phyloP scores from a whole-genome alignment of 2,329 filamentous ascomycete species.

The Talaromyces atroroseus region DNA sequence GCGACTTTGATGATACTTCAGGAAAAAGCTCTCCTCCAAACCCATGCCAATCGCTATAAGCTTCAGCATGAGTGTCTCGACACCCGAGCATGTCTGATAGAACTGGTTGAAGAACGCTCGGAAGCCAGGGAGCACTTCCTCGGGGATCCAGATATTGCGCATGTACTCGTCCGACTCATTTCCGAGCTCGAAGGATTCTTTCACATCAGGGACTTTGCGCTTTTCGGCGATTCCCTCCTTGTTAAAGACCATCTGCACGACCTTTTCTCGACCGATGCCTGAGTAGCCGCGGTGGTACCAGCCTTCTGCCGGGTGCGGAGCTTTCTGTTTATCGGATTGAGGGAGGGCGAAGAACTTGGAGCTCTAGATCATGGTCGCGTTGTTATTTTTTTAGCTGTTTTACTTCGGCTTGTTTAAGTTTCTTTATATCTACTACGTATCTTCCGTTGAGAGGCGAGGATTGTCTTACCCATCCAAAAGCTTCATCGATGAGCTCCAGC shows the following conservation, averaged over 20 bases:
- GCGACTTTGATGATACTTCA: constrained; percentile 61
- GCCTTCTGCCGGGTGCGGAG: constrained; percentile 49
- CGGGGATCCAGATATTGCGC: constrained; percentile 73
- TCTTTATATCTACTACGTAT: background rate
- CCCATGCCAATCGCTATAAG: constrained; percentile 76
- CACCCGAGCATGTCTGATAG: constrained; percentile 63
- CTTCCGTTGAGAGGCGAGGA: background rate
- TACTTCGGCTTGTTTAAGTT: background rate
- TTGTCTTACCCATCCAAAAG: constrained; percentile 47
- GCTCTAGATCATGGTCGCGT: background rate
- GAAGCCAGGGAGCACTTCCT: constrained; percentile 56
- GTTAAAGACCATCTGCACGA: constrained; percentile 52
- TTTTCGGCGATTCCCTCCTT: constrained; percentile 52
- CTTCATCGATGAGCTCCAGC: constrained; percentile 50
- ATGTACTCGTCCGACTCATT: constrained; percentile 54
- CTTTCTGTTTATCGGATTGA: constrained; percentile 62
- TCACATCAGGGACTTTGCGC: constrained; percentile 49
- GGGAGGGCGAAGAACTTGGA: constrained; percentile 61
- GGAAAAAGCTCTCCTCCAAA: constrained; percentile 67
- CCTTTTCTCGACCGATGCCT: constrained; percentile 66
- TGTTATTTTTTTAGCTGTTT: background rate
- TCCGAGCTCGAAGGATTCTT: constrained; percentile 59
- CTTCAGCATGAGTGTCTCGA: constrained; percentile 75
- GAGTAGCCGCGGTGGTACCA: constrained; percentile 64
- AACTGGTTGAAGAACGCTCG: constrained; percentile 67